Conservation (phyloP, 495 filamentous ascomycete genomes). For the Daldinia childiae region DNA sequence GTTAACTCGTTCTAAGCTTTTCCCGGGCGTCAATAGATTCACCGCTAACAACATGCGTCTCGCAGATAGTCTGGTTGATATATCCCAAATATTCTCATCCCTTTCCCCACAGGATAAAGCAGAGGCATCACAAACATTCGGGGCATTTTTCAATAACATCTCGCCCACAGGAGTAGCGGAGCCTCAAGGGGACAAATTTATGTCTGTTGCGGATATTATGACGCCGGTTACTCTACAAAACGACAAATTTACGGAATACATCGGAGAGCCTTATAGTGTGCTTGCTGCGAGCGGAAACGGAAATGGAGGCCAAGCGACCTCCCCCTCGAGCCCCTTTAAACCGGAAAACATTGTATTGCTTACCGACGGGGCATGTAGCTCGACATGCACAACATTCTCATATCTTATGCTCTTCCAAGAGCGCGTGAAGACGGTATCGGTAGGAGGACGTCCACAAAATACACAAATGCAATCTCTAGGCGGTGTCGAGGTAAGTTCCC, state of each 20-base stretch:
- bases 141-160: slow-evolving; percentile 37
- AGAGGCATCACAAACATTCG: background rate
- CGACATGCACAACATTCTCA: slow-evolving; percentile 68
- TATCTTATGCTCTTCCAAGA: slow-evolving; percentile 65
- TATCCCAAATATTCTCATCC: slow-evolving; percentile 35
- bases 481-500: slow-evolving; percentile 58
- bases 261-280: slow-evolving; percentile 27
- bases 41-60: slow-evolving; percentile 48
- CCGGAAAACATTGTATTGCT: slow-evolving; percentile 55
- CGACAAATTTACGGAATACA: slow-evolving; percentile 46
- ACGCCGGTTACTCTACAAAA: slow-evolving; percentile 43
- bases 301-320: slow-evolving; percentile 31
- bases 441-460: slow-evolving; percentile 64
- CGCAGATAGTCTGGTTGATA: slow-evolving; percentile 35
- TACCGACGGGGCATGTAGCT: slow-evolving; percentile 69
- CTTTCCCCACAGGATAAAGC: slow-evolving; percentile 23
- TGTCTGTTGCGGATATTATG: slow-evolving; percentile 38
- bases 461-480: slow-evolving; percentile 67
- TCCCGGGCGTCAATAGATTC: slow-evolving; percentile 43
- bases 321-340: slow-evolving; percentile 29
- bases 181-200: slow-evolving; percentile 43
- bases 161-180: slow-evolving; percentile 35
- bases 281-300: slow-evolving; percentile 46
- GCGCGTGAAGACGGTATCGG: slow-evolving; percentile 65
- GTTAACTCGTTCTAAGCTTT: slow-evolving; percentile 40